Evolutionary conservation across 2,329 filamentous ascomycete species (phyloP).

Genomic region (Plenodomus lindquistii): DNA sequence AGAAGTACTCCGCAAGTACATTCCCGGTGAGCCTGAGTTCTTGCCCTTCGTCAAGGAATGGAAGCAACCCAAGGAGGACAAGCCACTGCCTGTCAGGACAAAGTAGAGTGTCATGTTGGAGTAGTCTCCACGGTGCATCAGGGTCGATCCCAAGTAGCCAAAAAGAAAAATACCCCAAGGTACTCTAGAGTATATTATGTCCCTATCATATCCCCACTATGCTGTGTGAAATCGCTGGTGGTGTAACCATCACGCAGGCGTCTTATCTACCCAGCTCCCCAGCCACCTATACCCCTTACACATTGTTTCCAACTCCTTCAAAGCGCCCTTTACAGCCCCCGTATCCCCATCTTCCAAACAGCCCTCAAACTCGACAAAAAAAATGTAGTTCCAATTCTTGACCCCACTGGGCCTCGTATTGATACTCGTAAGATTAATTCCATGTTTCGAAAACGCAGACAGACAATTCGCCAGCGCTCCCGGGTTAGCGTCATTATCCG

Average conservation of each 20-base stretch:
- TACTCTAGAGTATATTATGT: no score
- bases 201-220: no score
- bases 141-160: no score
- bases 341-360: slow-evolving; percentile 57
- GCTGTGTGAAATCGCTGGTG: no score
- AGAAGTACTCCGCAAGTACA: slow-evolving; percentile 60
- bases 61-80: slow-evolving; percentile 37
- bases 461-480: slow-evolving; percentile 84
- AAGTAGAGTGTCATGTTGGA: no score
- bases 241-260: no score
- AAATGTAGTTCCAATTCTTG: slow-evolving; percentile 85
- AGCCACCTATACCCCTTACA: slow-evolving; percentile 70
- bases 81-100: slow-evolving; percentile 28
- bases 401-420: slow-evolving; percentile 79
- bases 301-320: slow-evolving; percentile 61
- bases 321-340: slow-evolving; percentile 61
- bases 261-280: slow-evolving; percentile 62
- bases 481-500: slow-evolving; percentile 69
- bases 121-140: no score
- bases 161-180: no score
- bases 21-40: slow-evolving; percentile 87
- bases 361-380: slow-evolving; percentile 85
- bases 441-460: slow-evolving; percentile 72
- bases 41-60: slow-evolving; percentile 82
- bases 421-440: slow-evolving; percentile 86